Evolutionary conservation across 1,139 yeast species (phyloP).

Genomic region (Geotrichum bryndzae): DNA sequence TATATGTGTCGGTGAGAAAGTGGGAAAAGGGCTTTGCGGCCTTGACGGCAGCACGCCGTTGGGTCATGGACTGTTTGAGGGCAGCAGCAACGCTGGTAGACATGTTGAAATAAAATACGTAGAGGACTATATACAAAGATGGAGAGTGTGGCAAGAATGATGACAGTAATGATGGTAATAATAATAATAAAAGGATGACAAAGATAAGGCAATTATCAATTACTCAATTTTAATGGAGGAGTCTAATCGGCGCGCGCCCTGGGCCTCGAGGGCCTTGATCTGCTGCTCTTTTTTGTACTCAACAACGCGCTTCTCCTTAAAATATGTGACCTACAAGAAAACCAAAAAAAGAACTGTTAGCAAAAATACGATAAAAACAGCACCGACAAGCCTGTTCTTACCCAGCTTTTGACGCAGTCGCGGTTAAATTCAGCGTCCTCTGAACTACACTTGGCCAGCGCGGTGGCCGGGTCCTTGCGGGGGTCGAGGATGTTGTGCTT

Average conservation of each 20-base stretch:
- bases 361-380: too few relatives aligned
- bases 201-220: neutral
- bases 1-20: constrained; percentile 42
- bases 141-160: neutral
- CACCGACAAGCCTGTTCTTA: constrained; percentile 22
- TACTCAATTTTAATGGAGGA: constrained; percentile 23
- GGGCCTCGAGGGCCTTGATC: constrained; percentile 47
- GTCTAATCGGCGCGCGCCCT: constrained; percentile 38
- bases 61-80: neutral
- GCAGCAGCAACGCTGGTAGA: neutral
- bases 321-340: constrained; percentile 41
- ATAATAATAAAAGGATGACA: neutral
- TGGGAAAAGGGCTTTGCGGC: constrained; percentile 37
- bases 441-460: constrained; percentile 37
- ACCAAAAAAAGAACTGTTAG: neutral
- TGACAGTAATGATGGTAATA: neutral
- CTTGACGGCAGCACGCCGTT: constrained; percentile 20
- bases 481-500: constrained; percentile 45
- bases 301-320: constrained; percentile 58
- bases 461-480: constrained; percentile 28
- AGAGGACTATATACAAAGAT: neutral
- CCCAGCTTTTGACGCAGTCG: constrained; percentile 64
- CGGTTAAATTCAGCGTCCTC: constrained; percentile 45
- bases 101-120: neutral
- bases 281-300: constrained; percentile 50